Evolutionary conservation across 2,329 filamentous ascomycete species (phyloP), one percentile per base, ranked within the genome.

Genomic region (Ophiocordyceps camponoti-rufipedis): DNA sequence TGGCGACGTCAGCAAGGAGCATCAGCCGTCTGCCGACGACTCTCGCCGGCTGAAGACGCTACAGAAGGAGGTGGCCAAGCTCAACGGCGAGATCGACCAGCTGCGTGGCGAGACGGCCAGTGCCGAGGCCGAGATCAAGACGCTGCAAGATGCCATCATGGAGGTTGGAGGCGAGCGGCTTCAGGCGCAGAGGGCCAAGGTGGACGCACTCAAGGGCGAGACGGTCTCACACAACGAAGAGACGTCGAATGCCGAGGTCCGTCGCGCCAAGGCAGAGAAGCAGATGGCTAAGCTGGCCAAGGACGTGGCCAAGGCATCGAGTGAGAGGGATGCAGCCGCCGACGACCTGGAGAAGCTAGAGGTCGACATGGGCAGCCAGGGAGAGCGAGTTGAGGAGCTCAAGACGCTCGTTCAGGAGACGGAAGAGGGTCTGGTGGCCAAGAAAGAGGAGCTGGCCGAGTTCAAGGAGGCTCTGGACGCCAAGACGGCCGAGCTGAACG

Each of bases 81-180:
- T 93, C 49, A 78, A 86, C 55, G 77, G 76, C 52, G 85, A 94
- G 54, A 76, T 94, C 11, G 76, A 82, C 48, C 83, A 82, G 55
- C 72, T 98, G 10, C 85, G 79, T 49, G 71, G 75, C 10, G 86
- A 96, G 62, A 95, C 84, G n/a, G 77, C 84, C 1, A 91, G 81
- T 42, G 79, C 94, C 9, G 91, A 98, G 59, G 80, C 81, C 28
- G 91, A 96, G 62, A 96, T 98, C 63, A 89, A 94, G 64, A 73
- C 73, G 18, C 70, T 98, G 1, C 89, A 98, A 59, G 82, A 91
- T 71, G 94, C 88, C 69, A 98, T 98, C 56, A 96, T 98, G 91
- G 82, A 95, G 62, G 82, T 94, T 50, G 91, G 91, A 57, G 91
- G 91, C 63, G 87, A 96, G 56, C 87, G 85, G 63, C 77, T 98